Evolutionary conservation across 2,329 filamentous ascomycete genomes (phyloP).

Genomic region (Orbilia oligospora): DNA sequence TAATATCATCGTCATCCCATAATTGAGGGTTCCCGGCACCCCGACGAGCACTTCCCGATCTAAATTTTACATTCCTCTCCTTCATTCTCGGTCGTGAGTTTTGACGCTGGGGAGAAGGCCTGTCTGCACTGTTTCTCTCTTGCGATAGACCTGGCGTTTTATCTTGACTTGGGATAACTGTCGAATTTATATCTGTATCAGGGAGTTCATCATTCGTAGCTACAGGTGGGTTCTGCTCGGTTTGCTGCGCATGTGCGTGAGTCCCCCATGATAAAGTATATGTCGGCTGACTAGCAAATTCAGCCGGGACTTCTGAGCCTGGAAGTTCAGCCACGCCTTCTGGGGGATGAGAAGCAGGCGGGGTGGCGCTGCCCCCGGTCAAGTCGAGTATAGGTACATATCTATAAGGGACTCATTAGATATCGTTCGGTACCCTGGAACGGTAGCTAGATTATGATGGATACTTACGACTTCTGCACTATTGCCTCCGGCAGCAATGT

Average conservation of each 20-base stretch:
- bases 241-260: neutral
- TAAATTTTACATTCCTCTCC: neutral
- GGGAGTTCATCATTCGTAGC: constrained; percentile 21
- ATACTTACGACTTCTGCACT: neutral
- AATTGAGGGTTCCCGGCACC: neutral
- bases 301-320: neutral
- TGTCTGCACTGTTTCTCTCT: constrained; percentile 1
- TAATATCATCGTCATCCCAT: constrained; percentile 1
- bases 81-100: neutral
- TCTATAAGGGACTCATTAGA: neutral
- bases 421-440: neutral
- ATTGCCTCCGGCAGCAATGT: too few species aligned
- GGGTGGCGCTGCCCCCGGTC: neutral
- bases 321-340: neutral
- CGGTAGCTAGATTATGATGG: neutral
- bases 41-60: neutral
- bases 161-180: constrained; percentile 11
- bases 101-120: neutral
- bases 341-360: neutral
- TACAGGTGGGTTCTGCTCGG: neutral
- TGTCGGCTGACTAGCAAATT: neutral
- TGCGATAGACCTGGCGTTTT: neutral
- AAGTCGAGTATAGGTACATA: neutral
- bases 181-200: constrained; percentile 35
- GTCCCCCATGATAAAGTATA: constrained; percentile 18